These are phyloP conservation scores for Flaveria sonorensis DNA, from an alignment of 129 eudicot genomes.

Conservation along the genomic window DNA sequence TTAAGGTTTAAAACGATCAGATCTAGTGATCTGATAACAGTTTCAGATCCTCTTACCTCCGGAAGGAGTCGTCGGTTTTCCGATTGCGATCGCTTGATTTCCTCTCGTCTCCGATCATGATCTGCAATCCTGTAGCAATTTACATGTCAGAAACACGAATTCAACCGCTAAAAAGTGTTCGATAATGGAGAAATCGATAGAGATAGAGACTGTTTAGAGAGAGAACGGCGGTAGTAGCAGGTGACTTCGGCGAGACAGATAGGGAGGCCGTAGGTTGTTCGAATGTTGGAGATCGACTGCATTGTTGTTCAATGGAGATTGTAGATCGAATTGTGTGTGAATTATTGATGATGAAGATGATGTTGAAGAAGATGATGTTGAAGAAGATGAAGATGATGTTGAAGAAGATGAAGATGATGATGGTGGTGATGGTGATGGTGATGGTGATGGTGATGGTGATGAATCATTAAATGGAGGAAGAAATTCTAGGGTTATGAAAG, in stretches of 20 bases:
- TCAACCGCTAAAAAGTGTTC: conserved; percentile 1
- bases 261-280: conserved; percentile 44
- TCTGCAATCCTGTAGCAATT: conserved; percentile 40
- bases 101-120: conserved; percentile 53
- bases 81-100: conserved; percentile 23
- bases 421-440: neutral
- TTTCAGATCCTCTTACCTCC: conserved; percentile 26
- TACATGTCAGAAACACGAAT: neutral
- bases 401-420: neutral
- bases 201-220: conserved; percentile 36
- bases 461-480: conserved; percentile 11
- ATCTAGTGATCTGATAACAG: conserved; percentile 22
- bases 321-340: neutral
- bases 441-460: neutral
- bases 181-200: neutral
- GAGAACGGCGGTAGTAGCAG: conserved; percentile 20
- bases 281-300: conserved; percentile 37
- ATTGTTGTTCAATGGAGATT: conserved; percentile 20
- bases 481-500: conserved; percentile 24
- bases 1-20: neutral
- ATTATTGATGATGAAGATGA: neutral
- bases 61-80: conserved; percentile 4
- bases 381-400: neutral
- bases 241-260: conserved; percentile 46
- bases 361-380: neutral